Evolutionary conservation across 495 filamentous ascomycete genomes (phyloP).

Genomic region (Glutinoglossum americanum): DNA sequence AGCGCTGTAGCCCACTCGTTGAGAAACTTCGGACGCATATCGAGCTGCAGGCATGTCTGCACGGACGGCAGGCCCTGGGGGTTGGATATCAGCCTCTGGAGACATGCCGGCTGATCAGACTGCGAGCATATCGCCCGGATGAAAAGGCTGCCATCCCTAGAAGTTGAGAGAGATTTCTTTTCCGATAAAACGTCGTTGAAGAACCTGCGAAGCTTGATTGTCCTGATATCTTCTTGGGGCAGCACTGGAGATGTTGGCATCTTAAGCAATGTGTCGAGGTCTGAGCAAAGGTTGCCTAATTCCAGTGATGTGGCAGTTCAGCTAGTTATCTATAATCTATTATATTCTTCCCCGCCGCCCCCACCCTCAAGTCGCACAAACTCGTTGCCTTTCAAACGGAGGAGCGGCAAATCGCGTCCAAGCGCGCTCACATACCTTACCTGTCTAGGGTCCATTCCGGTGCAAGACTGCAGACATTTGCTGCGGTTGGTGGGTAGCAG

Average conservation of each 20-base stretch:
- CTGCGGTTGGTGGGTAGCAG: neutral
- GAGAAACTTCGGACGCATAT: conserved; percentile 29
- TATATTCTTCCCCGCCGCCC: neutral
- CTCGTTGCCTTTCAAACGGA: neutral
- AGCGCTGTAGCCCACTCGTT: conserved; percentile 19
- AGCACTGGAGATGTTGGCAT: neutral
- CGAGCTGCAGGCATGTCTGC: conserved; percentile 24
- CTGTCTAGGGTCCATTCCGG: neutral
- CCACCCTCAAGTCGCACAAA: neutral
- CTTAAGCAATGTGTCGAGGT: neutral
- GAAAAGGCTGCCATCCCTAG: conserved; percentile 30
- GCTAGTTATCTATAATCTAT: no score
- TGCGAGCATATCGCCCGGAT: conserved; percentile 35
- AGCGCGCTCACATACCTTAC: neutral
- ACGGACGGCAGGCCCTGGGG: conserved; percentile 25
- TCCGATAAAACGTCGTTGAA: conserved; percentile 17
- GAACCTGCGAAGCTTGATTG: conserved; percentile 9
- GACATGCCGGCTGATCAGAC: conserved; percentile 24
- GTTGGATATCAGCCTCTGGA: conserved; percentile 32
- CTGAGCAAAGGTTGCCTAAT: neutral
- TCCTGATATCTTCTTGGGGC: neutral
- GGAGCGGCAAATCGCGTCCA: neutral
- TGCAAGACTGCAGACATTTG: neutral
- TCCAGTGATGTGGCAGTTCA: no score
- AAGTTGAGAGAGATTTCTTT: conserved; percentile 13